Evolutionary conservation across 805 yeast species (phyloP).

Genomic region (Wickerhamiella parazyma): DNA sequence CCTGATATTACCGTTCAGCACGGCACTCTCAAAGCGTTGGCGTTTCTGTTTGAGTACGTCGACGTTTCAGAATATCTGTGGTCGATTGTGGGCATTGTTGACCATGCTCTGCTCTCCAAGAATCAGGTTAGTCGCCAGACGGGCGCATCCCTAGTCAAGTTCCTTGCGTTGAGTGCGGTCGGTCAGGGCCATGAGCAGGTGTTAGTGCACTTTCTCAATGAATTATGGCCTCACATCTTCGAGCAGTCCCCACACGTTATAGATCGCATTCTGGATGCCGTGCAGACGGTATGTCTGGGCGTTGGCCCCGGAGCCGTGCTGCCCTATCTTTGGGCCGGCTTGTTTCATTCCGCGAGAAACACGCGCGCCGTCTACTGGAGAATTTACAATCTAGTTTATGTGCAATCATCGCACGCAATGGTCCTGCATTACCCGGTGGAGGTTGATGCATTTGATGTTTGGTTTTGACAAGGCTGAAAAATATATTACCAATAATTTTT

Average conservation of each 20-base stretch:
- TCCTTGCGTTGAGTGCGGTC: conserved; percentile 62
- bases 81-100: conserved; percentile 62
- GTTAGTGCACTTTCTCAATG: conserved; percentile 67
- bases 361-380: conserved; percentile 82
- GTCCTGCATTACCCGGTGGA: conserved; percentile 66
- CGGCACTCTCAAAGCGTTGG: conserved; percentile 81
- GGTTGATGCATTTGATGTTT: conserved; percentile 36
- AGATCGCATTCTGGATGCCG: conserved; percentile 61
- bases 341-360: conserved; percentile 84
- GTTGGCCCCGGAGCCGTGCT: conserved; percentile 64
- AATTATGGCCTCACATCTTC: conserved; percentile 74
- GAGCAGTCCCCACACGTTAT: conserved; percentile 96
- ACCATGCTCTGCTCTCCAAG: conserved; percentile 81
- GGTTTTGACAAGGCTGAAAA: conserved; percentile 19
- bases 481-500: background rate
- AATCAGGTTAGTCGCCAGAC: conserved; percentile 93
- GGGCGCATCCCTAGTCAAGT: conserved; percentile 75
- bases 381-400: conserved; percentile 61
- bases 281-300: conserved; percentile 56
- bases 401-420: conserved; percentile 57
- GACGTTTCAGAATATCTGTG: conserved; percentile 72
- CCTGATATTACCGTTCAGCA: conserved; percentile 91
- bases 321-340: conserved; percentile 74
- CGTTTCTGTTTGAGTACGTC: conserved; percentile 85
- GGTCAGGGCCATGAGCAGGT: conserved; percentile 72